Conservation (phyloP, 805 yeast species). For the Saccharomycopsis javanensis region DNA sequence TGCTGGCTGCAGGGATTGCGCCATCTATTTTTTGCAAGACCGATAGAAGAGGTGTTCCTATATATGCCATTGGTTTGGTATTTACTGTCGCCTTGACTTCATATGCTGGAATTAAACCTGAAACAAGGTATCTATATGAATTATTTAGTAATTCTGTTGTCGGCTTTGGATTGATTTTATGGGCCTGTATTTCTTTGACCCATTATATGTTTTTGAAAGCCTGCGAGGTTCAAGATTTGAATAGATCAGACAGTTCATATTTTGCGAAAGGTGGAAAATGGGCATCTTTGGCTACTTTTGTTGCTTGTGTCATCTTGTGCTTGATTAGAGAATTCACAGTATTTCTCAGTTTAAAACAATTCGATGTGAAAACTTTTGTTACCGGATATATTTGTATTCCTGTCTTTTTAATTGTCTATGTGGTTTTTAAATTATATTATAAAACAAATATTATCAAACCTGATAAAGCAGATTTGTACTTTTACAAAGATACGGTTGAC, state of each 20-base stretch:
- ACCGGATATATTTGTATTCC: slow-evolving; percentile 26
- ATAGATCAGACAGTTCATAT: slow-evolving; percentile 31
- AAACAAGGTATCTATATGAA: slow-evolving; percentile 31
- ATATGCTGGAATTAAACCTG: slow-evolving; percentile 33
- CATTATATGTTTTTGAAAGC: slow-evolving; percentile 38
- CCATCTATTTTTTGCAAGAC: slow-evolving; percentile 34
- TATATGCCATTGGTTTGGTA: slow-evolving; percentile 32
- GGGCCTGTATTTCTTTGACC: slow-evolving; percentile 35
- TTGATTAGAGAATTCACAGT: slow-evolving; percentile 37
- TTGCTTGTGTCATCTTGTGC: slow-evolving; percentile 28
- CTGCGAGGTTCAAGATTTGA: slow-evolving; percentile 34
- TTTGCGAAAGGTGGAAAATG: slow-evolving; percentile 36
- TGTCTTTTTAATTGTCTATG: slow-evolving; percentile 32
- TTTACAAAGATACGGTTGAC: slow-evolving; percentile 37
- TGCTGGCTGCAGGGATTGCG: slow-evolving; percentile 37
- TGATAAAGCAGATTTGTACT: slow-evolving; percentile 32
- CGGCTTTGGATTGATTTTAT: slow-evolving; percentile 36
- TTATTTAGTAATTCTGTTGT: slow-evolving; percentile 38
- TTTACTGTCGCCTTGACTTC: slow-evolving; percentile 34
- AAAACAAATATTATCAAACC: slow-evolving; percentile 29
- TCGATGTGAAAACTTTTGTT: slow-evolving; percentile 33
- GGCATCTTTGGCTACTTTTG: slow-evolving; percentile 33
- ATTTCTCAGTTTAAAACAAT: slow-evolving; percentile 30
- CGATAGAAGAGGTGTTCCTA: slow-evolving; percentile 35
- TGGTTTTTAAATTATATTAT: slow-evolving; percentile 30